phyloP scores from a whole-genome alignment of 164 flowering plant species.

The Magnolia changhungtana region DNA sequence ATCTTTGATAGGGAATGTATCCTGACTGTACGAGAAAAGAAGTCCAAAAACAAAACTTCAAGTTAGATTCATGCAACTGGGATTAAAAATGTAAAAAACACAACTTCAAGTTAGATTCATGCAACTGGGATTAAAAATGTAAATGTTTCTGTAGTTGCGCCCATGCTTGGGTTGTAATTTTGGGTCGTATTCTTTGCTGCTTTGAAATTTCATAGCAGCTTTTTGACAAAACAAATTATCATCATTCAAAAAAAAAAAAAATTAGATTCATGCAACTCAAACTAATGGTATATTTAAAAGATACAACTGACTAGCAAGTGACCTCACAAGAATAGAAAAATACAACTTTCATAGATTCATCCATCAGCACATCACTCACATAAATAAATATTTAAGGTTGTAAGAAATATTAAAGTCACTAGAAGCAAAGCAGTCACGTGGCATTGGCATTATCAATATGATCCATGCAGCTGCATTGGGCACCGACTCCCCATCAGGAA shows the following conservation, averaged over 20 bases:
- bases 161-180: too few species aligned
- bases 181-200: too few species aligned
- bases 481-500: neutral
- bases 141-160: too few species aligned
- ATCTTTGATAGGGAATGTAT: conserved; percentile 48
- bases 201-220: too few species aligned
- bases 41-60: too few species aligned
- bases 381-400: neutral
- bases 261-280: neutral
- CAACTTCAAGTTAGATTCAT: too few species aligned
- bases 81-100: too few species aligned
- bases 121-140: too few species aligned
- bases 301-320: neutral
- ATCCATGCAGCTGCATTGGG: neutral
- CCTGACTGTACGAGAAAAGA: conserved; percentile 32
- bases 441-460: neutral
- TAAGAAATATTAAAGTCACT: neutral
- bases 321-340: neutral
- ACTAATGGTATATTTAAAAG: neutral
- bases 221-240: neutral
- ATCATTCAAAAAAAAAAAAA: neutral
- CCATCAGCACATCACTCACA: neutral
- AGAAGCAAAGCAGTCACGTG: neutral
- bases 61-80: too few species aligned
- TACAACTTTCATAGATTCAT: neutral